Base-by-base conservation (phyloP, 1,284 basidiomycete genomes). In the Rhodotorula sp. region DNA sequence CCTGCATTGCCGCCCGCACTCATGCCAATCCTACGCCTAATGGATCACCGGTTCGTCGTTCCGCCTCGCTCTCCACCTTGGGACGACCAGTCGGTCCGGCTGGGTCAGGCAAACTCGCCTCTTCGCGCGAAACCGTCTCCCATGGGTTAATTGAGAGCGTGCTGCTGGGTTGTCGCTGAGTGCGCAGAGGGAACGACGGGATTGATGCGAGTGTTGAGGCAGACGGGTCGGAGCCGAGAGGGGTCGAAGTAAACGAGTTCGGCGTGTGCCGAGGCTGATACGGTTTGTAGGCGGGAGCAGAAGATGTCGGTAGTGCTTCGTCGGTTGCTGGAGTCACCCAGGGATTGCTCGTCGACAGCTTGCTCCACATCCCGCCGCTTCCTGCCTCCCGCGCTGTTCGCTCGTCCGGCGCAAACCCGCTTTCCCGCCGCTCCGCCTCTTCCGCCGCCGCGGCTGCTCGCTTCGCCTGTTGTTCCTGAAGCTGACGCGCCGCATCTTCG, bases 401-500 rank as follows among this genome's bases (percentile, higher is more conserved):
- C 50, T 62, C 53, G 15, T 22, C 15, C 15, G 3, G 24, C 13
- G 30, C 60, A 8, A 22, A n/a, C 15, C 26, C 44, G 26, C 22
- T 13, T 18, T 9, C 46, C 16, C 7, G 28, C 9, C 11, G 28
- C 28, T 4, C 16, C 13, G 20, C 48, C 53, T 28, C 28, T 37
- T 51, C 37, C 26, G 59, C 59, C 11, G 40, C 55, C 1, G 28
- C 34, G 22, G 37, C 47, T 26, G 40, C 59, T 10, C 59, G 30
- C 28, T 34, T 46, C 37, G 37, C 59, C 59, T 61, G 53, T 26
- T 62, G 51, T 47, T 69, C 68, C 57, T 63, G 63, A 37, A 68
- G 69, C 54, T 70, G 70, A n/a, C 59, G 57, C 26, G 68, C 73
- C n/a, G 70, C 73, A 47, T 74, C 73, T 31, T 70, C 64, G 30